phyloP scores from a whole-genome alignment of 2,329 filamentous ascomycete species.

The Alternaria hordeiaustralica region DNA sequence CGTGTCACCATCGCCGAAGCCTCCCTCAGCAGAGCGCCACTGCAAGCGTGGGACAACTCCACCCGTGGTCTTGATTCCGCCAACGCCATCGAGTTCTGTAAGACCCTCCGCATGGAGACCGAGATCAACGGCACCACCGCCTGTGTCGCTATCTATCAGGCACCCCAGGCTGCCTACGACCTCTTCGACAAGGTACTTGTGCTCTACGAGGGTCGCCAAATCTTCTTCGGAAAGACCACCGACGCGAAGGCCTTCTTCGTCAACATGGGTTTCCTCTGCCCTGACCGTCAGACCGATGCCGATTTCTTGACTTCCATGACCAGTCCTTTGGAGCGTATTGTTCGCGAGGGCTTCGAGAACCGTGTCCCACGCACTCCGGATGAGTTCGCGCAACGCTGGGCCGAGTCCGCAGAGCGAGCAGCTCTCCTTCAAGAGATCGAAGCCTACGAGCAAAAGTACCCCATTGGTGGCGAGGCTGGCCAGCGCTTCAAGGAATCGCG shows the following conservation, averaged over 20 bases:
- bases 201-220: conserved; percentile 71
- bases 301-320: conserved; percentile 83
- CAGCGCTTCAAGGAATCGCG: conserved; percentile 56
- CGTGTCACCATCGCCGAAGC: conserved; percentile 84
- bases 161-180: conserved; percentile 72
- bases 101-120: conserved; percentile 70
- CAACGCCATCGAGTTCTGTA: conserved; percentile 78
- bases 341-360: conserved; percentile 53
- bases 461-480: conserved; percentile 54
- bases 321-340: conserved; percentile 55
- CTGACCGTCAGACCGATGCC: conserved; percentile 72
- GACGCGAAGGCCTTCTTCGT: conserved; percentile 73
- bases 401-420: conserved; percentile 59
- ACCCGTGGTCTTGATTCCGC: conserved; percentile 77
- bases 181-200: conserved; percentile 73
- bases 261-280: conserved; percentile 74
- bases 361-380: conserved; percentile 57
- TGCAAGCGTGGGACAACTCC: conserved; percentile 80
- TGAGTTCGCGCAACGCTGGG: conserved; percentile 61
- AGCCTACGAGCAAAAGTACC: conserved; percentile 54
- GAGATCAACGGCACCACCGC: conserved; percentile 71
- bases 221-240: conserved; percentile 71
- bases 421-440: conserved; percentile 54
- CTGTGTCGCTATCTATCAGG: conserved; percentile 76
- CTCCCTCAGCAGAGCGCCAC: conserved; percentile 66